Conservation (phyloP, 164 flowering plant species). For the Nymphaea colorata region DNA sequence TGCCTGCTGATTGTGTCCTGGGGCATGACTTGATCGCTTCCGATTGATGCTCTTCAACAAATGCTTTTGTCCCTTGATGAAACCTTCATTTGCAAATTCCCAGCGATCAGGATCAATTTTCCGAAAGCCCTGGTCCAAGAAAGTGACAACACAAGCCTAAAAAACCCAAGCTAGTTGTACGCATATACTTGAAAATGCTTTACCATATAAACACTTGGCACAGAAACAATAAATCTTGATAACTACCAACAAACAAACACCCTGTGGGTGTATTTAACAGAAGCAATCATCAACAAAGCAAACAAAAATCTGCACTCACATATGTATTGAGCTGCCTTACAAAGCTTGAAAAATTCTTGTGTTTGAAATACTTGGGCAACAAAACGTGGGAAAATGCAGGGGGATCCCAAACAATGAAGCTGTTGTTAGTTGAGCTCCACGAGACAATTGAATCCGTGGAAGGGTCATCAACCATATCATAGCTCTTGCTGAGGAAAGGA, state of each 20-base stretch:
- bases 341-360: slow-evolving; percentile 62
- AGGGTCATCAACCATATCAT: slow-evolving; percentile 63
- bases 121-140: slow-evolving; percentile 53
- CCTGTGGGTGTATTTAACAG: no score
- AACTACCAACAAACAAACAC: no score
- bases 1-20: slow-evolving; percentile 18
- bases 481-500: slow-evolving; percentile 60
- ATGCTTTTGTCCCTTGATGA: slow-evolving; percentile 73
- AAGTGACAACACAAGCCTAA: background rate
- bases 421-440: slow-evolving; percentile 42
- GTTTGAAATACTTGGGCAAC: slow-evolving; percentile 63
- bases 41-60: slow-evolving; percentile 70
- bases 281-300: no score
- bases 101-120: slow-evolving; percentile 85
- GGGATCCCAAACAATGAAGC: slow-evolving; percentile 64
- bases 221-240: no score
- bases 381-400: slow-evolving; percentile 50
- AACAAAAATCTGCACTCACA: slow-evolving; percentile 16
- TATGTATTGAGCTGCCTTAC: slow-evolving; percentile 64
- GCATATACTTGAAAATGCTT: no score
- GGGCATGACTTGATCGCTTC: slow-evolving; percentile 21
- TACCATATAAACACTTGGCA: no score
- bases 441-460: slow-evolving; percentile 47
- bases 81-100: slow-evolving; percentile 90
- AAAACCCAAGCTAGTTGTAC: no score